Percentiles rank a stretch among this genome's conserved stretches.
These are phyloP conservation scores for Agastache rugosa DNA, from an alignment of 257 asterid species.

Conservation along the genomic window DNA sequence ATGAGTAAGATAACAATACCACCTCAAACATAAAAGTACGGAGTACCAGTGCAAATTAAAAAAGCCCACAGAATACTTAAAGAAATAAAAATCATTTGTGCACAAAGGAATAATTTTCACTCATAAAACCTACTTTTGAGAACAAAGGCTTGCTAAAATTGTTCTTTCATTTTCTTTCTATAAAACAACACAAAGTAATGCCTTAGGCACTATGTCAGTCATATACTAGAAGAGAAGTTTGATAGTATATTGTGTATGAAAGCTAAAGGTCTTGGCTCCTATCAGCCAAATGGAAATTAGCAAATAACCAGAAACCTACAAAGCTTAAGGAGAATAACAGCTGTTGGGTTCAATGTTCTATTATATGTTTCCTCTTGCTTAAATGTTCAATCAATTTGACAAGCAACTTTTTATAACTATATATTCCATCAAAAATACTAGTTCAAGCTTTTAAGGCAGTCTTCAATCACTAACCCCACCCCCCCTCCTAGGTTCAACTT, in stretches of 20 bases:
- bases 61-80: neutral
- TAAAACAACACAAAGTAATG: neutral
- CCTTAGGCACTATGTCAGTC: neutral
- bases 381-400: neutral
- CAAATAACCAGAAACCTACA: neutral
- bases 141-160: neutral
- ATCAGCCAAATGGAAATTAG: neutral
- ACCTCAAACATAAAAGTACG: neutral
- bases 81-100: neutral
- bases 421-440: neutral
- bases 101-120: constrained; percentile 10
- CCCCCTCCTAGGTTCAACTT: neutral
- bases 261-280: neutral
- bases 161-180: neutral
- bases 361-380: neutral
- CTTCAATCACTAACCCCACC: neutral
- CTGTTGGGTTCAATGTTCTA: neutral
- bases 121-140: neutral
- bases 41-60: neutral
- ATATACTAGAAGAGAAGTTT: neutral
- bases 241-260: neutral
- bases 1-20: neutral
- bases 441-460: constrained; percentile 10
- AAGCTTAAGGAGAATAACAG: neutral
- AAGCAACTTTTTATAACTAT: neutral